phyloP scores from a whole-genome alignment of 2,329 filamentous ascomycete genomes.

The Blastomyces percursus region DNA sequence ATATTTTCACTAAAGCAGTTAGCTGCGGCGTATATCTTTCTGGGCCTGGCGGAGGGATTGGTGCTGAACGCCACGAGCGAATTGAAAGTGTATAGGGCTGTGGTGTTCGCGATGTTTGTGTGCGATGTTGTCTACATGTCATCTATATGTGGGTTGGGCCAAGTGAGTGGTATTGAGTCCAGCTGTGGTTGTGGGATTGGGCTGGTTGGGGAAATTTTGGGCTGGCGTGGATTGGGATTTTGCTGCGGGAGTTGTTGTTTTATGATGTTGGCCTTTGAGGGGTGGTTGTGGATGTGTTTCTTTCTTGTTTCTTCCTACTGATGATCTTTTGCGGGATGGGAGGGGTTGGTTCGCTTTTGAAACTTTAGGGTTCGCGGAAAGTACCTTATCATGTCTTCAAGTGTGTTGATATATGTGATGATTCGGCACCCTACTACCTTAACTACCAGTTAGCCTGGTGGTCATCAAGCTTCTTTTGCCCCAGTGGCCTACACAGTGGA shows the following conservation, averaged over 20 bases:
- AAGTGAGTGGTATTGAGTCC: neutral
- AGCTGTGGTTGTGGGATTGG: conserved; percentile 4
- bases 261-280: neutral
- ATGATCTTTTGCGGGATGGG: too few species aligned
- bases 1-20: neutral
- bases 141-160: neutral
- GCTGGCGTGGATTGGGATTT: neutral
- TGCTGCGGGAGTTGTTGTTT: neutral
- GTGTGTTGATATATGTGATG: too few species aligned
- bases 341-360: too few species aligned
- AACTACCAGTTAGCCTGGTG: too few species aligned
- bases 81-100: neutral
- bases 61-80: neutral
- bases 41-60: neutral
- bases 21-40: neutral
- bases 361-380: too few species aligned
- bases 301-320: neutral
- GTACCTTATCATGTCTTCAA: too few species aligned
- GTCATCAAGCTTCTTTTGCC: too few species aligned
- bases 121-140: neutral
- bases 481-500: too few species aligned
- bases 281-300: neutral
- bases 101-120: neutral
- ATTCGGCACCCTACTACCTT: too few species aligned
- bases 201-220: conserved; percentile 4